Conservation (phyloP, 768 basidiomycete species). For the Cyclocybe aegerita region DNA sequence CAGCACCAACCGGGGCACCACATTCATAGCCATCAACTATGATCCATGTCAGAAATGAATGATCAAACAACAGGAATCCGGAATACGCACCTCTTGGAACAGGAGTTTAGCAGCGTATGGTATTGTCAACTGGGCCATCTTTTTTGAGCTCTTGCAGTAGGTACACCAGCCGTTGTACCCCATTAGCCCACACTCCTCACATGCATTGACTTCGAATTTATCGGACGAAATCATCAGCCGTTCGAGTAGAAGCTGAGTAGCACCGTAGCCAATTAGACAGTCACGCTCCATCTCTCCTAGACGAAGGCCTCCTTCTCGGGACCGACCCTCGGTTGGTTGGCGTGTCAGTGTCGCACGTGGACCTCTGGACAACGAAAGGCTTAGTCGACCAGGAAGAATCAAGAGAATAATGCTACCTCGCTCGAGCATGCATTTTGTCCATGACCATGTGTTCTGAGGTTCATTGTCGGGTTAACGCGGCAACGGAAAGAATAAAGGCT, state of each 20-base stretch:
- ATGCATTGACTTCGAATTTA: constrained; percentile 96
- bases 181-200: constrained; percentile 91
- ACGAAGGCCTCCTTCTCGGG: constrained; percentile 94
- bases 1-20: constrained; percentile 84
- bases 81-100: constrained; percentile 75
- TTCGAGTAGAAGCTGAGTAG: constrained; percentile 93
- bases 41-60: constrained; percentile 1
- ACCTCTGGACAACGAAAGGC: constrained; percentile 44
- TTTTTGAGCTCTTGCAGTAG: constrained; percentile 97
- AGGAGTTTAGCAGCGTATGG: constrained; percentile 94
- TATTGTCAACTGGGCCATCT: constrained; percentile 92
- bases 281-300: constrained; percentile 99
- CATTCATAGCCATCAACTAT: constrained; percentile 96
- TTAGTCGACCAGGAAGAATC: not conserved
- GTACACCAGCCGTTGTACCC: constrained; percentile 96
- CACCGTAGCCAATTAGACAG: constrained; percentile 98
- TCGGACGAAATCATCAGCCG: constrained; percentile 99
- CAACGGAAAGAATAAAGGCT: constrained; percentile 3
- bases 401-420: constrained; percentile 55
- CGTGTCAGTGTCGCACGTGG: constrained; percentile 95
- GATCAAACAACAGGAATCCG: not conserved
- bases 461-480: not conserved
- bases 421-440: constrained; percentile 99
- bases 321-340: constrained; percentile 98
- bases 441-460: constrained; percentile 93